Conservation (phyloP, 805 yeast genomes). For the Metschnikowia koreensis region DNA sequence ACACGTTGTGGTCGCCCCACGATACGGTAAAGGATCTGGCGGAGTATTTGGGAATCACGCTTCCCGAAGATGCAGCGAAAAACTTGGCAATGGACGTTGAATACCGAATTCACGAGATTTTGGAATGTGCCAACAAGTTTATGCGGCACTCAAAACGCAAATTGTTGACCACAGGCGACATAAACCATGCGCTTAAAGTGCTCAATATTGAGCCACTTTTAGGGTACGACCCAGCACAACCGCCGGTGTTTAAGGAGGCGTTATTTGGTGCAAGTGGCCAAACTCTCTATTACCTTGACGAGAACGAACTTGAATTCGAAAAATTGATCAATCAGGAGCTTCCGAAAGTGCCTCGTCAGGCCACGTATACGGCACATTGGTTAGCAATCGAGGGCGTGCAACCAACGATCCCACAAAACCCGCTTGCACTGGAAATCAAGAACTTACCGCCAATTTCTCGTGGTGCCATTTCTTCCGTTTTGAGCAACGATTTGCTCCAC, state of each 20-base stretch:
- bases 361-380: conserved; percentile 96
- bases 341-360: conserved; percentile 91
- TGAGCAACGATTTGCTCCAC: conserved; percentile 37
- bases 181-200: conserved; percentile 76
- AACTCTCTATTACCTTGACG: conserved; percentile 88
- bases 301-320: conserved; percentile 90
- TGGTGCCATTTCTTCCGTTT: conserved; percentile 66
- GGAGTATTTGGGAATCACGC: conserved; percentile 78
- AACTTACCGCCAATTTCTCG: conserved; percentile 73
- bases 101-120: conserved; percentile 89
- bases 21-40: conserved; percentile 97
- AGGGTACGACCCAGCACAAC: conserved; percentile 74
- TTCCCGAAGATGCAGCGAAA: conserved; percentile 91
- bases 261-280: conserved; percentile 84
- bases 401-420: conserved; percentile 96
- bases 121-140: conserved; percentile 93
- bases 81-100: conserved; percentile 99
- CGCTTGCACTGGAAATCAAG: conserved; percentile 75
- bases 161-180: conserved; percentile 75
- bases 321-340: conserved; percentile 88
- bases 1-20: conserved; percentile 94
- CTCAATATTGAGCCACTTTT: conserved; percentile 92
- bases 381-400: conserved; percentile 98
- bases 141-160: conserved; percentile 92
- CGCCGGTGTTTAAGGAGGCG: conserved; percentile 81